phyloP scores from a whole-genome alignment of 1,139 yeast genomes.

The Groenewaldozyma auringiensis region DNA sequence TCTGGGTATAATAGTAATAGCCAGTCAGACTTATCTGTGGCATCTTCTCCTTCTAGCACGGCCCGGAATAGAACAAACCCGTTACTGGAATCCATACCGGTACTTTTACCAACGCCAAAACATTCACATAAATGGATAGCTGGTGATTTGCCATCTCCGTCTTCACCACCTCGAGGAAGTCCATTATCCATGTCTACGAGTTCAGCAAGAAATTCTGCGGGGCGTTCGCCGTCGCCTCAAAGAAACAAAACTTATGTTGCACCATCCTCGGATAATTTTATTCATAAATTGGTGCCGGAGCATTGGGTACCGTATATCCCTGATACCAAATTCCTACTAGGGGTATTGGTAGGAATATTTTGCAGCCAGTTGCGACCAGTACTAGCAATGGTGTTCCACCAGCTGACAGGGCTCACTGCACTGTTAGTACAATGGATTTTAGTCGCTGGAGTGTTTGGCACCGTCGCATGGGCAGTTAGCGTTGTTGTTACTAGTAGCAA shows the following conservation, averaged over 20 bases:
- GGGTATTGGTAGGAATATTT: neutral
- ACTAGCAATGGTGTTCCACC: neutral
- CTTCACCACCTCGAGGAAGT: neutral
- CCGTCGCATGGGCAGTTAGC: neutral
- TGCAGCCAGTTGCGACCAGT: neutral
- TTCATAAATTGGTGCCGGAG: no score
- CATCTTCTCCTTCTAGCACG: neutral
- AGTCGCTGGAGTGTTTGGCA: neutral
- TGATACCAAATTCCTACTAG: neutral
- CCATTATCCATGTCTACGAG: neutral
- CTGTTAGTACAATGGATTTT: neutral
- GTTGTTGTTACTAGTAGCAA: neutral
- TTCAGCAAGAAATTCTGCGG: constrained; percentile 3
- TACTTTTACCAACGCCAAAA: neutral
- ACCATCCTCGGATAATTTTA: no score
- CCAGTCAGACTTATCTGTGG: no score
- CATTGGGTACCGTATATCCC: neutral
- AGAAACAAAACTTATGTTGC: no score
- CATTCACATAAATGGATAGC: neutral
- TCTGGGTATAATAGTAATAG: no score
- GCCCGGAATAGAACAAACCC: neutral
- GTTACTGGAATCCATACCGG: neutral
- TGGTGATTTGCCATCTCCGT: neutral
- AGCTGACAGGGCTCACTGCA: neutral
- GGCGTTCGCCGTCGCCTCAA: neutral